Percentiles rank a stretch among this genome's conserved stretches.
These are phyloP conservation scores for Metschnikowia peoriensis DNA, from an alignment of 805 yeast genomes.

Conservation along the genomic window DNA sequence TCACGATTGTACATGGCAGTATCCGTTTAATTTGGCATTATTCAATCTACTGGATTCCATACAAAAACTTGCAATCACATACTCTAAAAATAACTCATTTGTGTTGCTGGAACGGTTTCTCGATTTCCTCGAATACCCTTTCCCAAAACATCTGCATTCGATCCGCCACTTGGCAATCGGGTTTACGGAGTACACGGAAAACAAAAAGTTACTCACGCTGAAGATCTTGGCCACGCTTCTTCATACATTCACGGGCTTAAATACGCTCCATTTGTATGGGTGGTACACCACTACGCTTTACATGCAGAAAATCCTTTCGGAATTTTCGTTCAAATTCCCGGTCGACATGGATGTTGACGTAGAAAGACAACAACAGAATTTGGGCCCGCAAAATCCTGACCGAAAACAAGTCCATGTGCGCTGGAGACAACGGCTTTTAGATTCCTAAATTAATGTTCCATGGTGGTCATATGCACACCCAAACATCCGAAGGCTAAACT, in stretches of 20 bases:
- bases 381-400: not conserved
- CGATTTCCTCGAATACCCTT: slow-evolving; percentile 25
- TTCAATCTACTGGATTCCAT: slow-evolving; percentile 30
- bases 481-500: not conserved
- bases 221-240: slow-evolving; percentile 15
- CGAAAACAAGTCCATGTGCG: not conserved
- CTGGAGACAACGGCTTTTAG: slow-evolving; percentile 3
- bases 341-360: slow-evolving; percentile 6
- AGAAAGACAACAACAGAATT: not conserved
- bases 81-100: slow-evolving; percentile 31
- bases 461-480: slow-evolving; percentile 3
- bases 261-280: slow-evolving; percentile 20
- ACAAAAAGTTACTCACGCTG: slow-evolving; percentile 14
- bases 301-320: slow-evolving; percentile 9
- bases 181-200: slow-evolving; percentile 15
- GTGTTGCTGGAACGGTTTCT: slow-evolving; percentile 38
- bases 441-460: not conserved
- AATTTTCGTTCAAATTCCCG: slow-evolving; percentile 1
- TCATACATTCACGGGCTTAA: slow-evolving; percentile 17
- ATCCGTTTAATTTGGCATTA: slow-evolving; percentile 46
- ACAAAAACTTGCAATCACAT: slow-evolving; percentile 23
- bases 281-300: slow-evolving; percentile 22
- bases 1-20: slow-evolving; percentile 54
- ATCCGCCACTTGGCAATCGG: slow-evolving; percentile 12
- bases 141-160: slow-evolving; percentile 18